A percentile compares a stretch with the other conserved stretches of the same genome.
phyloP scores from a whole-genome alignment of 805 yeast genomes.

The Starmerella kuoi region DNA sequence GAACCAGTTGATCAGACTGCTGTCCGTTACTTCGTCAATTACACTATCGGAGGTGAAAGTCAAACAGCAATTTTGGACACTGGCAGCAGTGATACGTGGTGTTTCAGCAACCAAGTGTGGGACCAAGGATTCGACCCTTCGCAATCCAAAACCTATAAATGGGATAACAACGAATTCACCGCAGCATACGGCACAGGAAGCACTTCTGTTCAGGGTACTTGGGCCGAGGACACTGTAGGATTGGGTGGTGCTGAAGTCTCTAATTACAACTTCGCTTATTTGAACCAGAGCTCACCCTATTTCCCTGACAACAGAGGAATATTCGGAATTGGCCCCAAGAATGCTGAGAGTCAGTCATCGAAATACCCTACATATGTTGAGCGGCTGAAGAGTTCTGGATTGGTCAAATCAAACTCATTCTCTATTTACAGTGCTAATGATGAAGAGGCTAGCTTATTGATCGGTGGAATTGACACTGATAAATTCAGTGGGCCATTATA shows the following conservation, averaged over 20 bases:
- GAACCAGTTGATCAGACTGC: slow-evolving; percentile 4
- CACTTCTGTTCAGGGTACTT: slow-evolving; percentile 35
- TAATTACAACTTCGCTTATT: slow-evolving; percentile 56
- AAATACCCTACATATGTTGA: slow-evolving; percentile 23
- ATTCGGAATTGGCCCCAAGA: slow-evolving; percentile 28
- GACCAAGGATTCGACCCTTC: slow-evolving; percentile 22
- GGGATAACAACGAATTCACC: slow-evolving; percentile 2
- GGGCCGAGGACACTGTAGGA: slow-evolving; percentile 48
- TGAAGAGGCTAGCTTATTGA: slow-evolving; percentile 29
- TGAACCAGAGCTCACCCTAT: slow-evolving; percentile 47
- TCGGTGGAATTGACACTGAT: slow-evolving; percentile 35
- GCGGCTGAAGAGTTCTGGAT: slow-evolving; percentile 29
- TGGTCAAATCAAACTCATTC: slow-evolving; percentile 32
- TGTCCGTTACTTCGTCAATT: slow-evolving; percentile 19
- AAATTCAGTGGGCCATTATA: slow-evolving; percentile 32
- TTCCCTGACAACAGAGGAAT: slow-evolving; percentile 34
- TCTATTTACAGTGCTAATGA: slow-evolving; percentile 32
- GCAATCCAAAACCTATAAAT: slow-evolving; percentile 20
- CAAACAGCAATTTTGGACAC: slow-evolving; percentile 46
- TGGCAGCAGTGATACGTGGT: slow-evolving; percentile 61
- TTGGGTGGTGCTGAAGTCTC: slow-evolving; percentile 42
- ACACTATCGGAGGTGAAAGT: slow-evolving; percentile 38
- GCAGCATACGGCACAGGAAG: slow-evolving; percentile 12
- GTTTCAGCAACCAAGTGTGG: slow-evolving; percentile 28
- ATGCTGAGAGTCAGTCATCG: slow-evolving; percentile 24